Evolutionary conservation across 179 eudicot species (phyloP).

Genomic region (Sideroxylon spinosum): DNA sequence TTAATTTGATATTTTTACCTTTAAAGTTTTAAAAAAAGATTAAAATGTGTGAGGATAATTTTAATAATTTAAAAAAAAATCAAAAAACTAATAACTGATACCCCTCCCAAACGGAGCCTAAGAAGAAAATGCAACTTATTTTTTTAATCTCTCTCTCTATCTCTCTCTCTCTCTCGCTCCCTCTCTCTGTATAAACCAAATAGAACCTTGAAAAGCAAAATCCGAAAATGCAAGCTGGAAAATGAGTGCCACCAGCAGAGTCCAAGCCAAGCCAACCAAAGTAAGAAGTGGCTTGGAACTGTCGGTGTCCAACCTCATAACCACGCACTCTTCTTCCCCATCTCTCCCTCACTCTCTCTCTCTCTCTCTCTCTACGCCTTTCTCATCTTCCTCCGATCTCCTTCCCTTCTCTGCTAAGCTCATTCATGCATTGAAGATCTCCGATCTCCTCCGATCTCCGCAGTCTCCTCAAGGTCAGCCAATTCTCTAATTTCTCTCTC

Average conservation of each 20-base stretch:
- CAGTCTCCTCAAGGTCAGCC: conserved; percentile 26
- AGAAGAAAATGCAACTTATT: too few species aligned
- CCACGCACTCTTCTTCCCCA: conserved; percentile 3
- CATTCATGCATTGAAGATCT: conserved; percentile 23
- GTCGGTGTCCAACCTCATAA: conserved; percentile 30
- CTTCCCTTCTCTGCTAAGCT: conserved; percentile 32
- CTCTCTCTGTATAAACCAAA: too few species aligned
- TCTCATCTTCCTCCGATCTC: conserved; percentile 2
- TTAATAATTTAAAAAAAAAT: too few species aligned
- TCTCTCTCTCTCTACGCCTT: conserved; percentile 14
- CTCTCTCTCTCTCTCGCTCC: too few species aligned
- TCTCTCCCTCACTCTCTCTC: conserved; percentile 13
- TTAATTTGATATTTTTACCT: too few species aligned
- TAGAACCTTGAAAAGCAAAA: too few species aligned
- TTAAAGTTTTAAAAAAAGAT: too few species aligned
- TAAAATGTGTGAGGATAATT: too few species aligned
- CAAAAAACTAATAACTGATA: too few species aligned
- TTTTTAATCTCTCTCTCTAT: too few species aligned
- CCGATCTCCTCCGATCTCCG: conserved; percentile 23
- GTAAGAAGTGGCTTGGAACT: neutral
- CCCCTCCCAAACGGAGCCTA: too few species aligned
- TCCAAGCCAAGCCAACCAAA: neutral
- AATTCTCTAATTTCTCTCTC: neutral
- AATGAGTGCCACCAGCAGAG: neutral
- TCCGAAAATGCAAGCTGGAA: neutral